phyloP scores from a whole-genome alignment of 169 alveolate species.

The Eimeria brunetti region DNA sequence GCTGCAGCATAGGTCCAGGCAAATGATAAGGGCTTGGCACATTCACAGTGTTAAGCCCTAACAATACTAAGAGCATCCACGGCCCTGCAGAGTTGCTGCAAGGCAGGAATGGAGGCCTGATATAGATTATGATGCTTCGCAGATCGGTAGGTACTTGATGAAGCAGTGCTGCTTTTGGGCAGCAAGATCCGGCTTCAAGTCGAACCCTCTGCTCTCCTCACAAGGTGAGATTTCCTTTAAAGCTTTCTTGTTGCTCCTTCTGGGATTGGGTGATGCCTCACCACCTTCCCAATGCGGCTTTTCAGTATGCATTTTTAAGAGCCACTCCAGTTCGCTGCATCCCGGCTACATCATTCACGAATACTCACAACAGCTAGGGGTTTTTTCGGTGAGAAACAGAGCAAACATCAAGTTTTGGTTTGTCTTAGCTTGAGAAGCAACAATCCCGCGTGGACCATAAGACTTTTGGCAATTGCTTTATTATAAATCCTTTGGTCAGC shows the following conservation, averaged over 20 bases:
- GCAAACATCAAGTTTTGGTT: background rate
- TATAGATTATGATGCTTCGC: background rate
- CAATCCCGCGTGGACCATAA: background rate
- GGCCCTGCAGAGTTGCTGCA: background rate
- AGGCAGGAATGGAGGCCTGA: background rate
- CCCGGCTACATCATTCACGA: background rate
- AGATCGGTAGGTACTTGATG: background rate
- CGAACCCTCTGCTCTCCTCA: background rate
- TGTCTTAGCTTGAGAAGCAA: background rate
- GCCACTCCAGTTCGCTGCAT: background rate
- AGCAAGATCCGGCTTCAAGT: background rate
- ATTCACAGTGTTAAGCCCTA: too few species aligned
- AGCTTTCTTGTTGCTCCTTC: background rate
- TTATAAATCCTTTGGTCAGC: background rate
- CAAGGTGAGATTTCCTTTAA: background rate
- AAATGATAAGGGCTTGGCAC: background rate
- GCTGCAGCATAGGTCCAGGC: background rate
- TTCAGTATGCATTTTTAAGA: background rate
- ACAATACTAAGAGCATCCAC: background rate
- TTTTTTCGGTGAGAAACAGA: background rate
- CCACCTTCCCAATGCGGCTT: background rate
- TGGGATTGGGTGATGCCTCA: background rate
- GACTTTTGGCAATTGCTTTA: background rate
- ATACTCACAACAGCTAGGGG: background rate
- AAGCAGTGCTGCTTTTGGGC: background rate